Percentiles rank a stretch among this genome's conserved stretches.
Conservation (phyloP, 352 stramenopile genomes). For the Phytophthora pini region DNA sequence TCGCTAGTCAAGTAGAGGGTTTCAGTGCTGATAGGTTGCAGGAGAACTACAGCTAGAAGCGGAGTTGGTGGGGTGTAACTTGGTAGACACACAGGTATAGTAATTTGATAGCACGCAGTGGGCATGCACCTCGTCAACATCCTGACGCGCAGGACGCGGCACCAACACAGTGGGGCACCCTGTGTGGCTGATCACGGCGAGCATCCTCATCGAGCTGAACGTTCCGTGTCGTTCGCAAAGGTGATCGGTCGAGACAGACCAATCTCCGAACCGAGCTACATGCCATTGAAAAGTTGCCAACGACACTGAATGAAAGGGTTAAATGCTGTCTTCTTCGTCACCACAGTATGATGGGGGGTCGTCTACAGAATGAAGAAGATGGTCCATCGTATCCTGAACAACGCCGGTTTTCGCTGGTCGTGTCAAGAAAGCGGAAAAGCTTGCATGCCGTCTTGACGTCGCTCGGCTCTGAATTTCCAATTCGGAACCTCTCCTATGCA, state of each 20-base stretch:
- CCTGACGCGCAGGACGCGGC: slow-evolving; percentile 28
- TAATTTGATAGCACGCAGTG: no score
- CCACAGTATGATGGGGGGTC: not conserved
- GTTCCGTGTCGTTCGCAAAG: slow-evolving; percentile 3
- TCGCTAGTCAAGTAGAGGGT: no score
- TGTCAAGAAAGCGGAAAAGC: no score
- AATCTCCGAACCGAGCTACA: slow-evolving; percentile 4
- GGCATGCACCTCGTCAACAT: not conserved
- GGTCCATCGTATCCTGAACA: not conserved
- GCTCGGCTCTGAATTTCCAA: not conserved
- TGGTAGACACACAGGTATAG: no score
- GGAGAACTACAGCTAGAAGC: no score
- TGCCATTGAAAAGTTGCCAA: no score
- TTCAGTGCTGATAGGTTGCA: no score
- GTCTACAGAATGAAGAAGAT: not conserved
- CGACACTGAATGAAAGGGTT: no score
- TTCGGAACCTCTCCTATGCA: not conserved
- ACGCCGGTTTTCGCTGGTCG: slow-evolving; percentile 10
- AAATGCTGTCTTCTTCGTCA: not conserved
- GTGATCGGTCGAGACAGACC: slow-evolving; percentile 19
- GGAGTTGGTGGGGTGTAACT: no score
- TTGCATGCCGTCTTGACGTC: no score
- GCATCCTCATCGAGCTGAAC: slow-evolving; percentile 19
- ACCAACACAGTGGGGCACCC: slow-evolving; percentile 9
- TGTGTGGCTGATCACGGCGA: not conserved